These are phyloP conservation scores for Chenopodium suecicum DNA, from an alignment of 148 eudicot species.

Conservation along the genomic window DNA sequence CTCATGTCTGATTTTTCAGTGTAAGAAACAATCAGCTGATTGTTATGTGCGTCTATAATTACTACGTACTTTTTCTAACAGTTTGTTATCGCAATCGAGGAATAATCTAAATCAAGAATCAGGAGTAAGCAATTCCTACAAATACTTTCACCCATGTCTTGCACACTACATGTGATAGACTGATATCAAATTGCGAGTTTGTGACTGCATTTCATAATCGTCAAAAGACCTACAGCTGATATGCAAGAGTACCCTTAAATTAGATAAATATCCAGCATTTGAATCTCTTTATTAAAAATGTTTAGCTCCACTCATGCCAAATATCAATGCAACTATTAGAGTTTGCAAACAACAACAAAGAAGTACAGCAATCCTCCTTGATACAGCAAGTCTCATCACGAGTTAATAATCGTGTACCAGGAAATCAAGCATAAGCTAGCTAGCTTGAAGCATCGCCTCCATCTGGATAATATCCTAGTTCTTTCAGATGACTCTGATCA, in stretches of 20 bases:
- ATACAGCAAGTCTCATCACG: neutral
- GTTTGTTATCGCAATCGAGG: too few species aligned
- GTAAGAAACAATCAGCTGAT: too few species aligned
- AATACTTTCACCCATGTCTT: neutral
- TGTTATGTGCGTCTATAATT: too few species aligned
- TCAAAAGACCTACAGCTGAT: too few species aligned
- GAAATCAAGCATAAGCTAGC: neutral
- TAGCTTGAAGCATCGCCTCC: slow-evolving; percentile 56
- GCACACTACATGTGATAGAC: neutral
- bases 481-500: slow-evolving; percentile 65
- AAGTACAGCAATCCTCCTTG: neutral
- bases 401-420: neutral
- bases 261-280: neutral
- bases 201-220: too few species aligned
- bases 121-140: neutral
- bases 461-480: slow-evolving; percentile 54
- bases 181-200: too few species aligned
- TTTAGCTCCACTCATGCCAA: neutral
- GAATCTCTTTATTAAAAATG: slow-evolving; percentile 5
- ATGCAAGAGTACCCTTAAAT: neutral
- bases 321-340: neutral
- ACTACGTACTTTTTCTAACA: too few species aligned
- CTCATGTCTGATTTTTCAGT: too few species aligned
- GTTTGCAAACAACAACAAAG: neutral
- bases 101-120: too few species aligned